phyloP scores from a whole-genome alignment of 2,329 filamentous ascomycete genomes.

The Phaeosphaeriaceae sp. region DNA sequence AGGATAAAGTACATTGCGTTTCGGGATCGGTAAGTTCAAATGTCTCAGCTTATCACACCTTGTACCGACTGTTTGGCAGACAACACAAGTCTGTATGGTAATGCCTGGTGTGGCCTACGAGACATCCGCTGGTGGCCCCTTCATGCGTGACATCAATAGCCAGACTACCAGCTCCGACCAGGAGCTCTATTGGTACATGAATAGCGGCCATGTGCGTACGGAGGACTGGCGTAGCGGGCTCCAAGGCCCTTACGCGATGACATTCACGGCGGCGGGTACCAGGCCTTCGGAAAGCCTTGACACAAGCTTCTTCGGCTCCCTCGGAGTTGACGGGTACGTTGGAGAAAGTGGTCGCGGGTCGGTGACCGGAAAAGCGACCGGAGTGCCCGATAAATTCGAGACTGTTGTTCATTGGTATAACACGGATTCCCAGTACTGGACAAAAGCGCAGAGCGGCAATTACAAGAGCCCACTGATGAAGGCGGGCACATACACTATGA shows the following conservation, averaged over 20 bases:
- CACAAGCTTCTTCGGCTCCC: slow-evolving; percentile 26
- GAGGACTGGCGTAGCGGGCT: slow-evolving; percentile 31
- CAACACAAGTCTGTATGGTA: slow-evolving; percentile 28
- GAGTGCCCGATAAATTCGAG: slow-evolving; percentile 24
- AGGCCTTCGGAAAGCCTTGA: slow-evolving; percentile 25
- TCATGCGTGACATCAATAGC: slow-evolving; percentile 35
- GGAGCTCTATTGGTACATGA: slow-evolving; percentile 35
- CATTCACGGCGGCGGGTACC: slow-evolving; percentile 19
- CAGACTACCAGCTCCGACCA: slow-evolving; percentile 26
- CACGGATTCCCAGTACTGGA: slow-evolving; percentile 66
- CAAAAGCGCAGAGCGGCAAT: slow-evolving; percentile 19
- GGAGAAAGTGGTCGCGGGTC: slow-evolving; percentile 22
- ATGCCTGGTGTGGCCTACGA: slow-evolving; percentile 33
- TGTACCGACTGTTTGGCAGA: slow-evolving; percentile 9
- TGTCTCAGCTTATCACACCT: neutral
- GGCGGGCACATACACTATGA: slow-evolving; percentile 26
- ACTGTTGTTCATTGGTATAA: slow-evolving; percentile 66
- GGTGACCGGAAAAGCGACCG: slow-evolving; percentile 22
- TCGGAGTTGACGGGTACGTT: slow-evolving; percentile 28
- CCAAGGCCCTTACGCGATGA: slow-evolving; percentile 29
- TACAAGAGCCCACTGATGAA: slow-evolving; percentile 30
- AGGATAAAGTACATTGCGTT: slow-evolving; percentile 30
- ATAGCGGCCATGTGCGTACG: slow-evolving; percentile 30
- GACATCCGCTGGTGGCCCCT: slow-evolving; percentile 27
- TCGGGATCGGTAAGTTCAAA: slow-evolving; percentile 22